Evolutionary conservation across 2,329 filamentous ascomycete species (phyloP).

Genomic region (Peltaster fructicola): DNA sequence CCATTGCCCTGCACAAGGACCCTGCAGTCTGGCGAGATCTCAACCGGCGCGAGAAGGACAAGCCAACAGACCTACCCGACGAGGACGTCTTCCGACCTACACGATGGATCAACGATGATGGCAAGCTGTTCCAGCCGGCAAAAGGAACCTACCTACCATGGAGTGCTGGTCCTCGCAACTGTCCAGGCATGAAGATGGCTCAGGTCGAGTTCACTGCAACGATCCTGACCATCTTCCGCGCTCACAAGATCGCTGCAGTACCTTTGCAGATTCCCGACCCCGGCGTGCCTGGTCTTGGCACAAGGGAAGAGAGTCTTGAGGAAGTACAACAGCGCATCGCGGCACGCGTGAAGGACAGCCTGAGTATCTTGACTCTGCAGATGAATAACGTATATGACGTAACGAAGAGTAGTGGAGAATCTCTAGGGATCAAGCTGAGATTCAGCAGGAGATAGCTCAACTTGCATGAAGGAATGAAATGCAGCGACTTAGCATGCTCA

Average conservation of each 20-base stretch:
- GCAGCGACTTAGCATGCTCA: no score
- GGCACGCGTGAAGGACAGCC: slow-evolving; percentile 9
- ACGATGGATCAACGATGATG: slow-evolving; percentile 22
- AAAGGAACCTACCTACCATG: slow-evolving; percentile 30
- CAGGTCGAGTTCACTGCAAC: slow-evolving; percentile 37
- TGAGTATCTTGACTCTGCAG: slow-evolving; percentile 12
- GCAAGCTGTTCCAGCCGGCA: slow-evolving; percentile 17
- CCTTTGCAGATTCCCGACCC: slow-evolving; percentile 4
- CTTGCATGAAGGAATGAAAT: no score
- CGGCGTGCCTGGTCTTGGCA: no score
- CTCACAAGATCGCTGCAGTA: slow-evolving; percentile 10
- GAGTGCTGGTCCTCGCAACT: slow-evolving; percentile 31
- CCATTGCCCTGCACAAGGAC: slow-evolving; percentile 14
- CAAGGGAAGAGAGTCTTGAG: slow-evolving; percentile 5
- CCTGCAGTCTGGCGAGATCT: slow-evolving; percentile 10
- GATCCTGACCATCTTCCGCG: slow-evolving; percentile 21
- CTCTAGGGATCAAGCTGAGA: slow-evolving; percentile 1
- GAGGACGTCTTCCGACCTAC: slow-evolving; percentile 21
- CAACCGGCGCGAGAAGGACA: slow-evolving; percentile 6
- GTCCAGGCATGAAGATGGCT: slow-evolving; percentile 37
- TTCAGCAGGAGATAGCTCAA: slow-evolving; percentile 5
- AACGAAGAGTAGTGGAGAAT: background rate
- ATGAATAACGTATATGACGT: slow-evolving; percentile 13
- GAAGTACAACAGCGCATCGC: slow-evolving; percentile 10
- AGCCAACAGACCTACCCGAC: slow-evolving; percentile 8